phyloP scores from a whole-genome alignment of 345 rosid species.

The Aquilaria sinensis region DNA sequence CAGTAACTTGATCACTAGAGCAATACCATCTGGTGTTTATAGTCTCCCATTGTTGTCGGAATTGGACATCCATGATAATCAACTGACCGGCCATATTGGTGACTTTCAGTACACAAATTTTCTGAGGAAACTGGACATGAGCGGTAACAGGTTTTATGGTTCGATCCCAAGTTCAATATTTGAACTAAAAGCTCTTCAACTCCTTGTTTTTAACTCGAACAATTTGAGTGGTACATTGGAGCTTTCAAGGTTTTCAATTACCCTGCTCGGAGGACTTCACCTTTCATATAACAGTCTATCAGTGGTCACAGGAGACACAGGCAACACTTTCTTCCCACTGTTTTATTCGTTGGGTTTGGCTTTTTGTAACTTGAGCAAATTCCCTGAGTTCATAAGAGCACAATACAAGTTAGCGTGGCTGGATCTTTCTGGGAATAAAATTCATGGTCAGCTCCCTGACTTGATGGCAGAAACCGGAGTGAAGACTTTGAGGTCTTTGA shows the following conservation, averaged over 20 bases:
- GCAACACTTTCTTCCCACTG: background rate
- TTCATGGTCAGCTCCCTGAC: constrained; percentile 17
- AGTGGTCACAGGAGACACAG: background rate
- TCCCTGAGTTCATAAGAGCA: constrained; percentile 8
- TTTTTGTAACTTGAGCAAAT: constrained; percentile 7
- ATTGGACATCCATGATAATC: background rate
- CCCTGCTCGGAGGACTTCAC: background rate
- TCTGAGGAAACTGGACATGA: background rate
- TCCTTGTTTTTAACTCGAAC: no score
- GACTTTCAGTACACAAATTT: constrained; percentile 1
- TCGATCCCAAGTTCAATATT: constrained; percentile 13
- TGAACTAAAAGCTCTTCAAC: background rate
- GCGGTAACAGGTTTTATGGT: constrained; percentile 12
- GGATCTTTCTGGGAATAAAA: constrained; percentile 14
- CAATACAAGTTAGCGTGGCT: background rate
- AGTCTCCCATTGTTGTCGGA: background rate
- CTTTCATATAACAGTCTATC: constrained; percentile 10
- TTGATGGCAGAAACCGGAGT: constrained; percentile 5
- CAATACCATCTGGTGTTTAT: constrained; percentile 17
- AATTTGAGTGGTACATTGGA: no score
- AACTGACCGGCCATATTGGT: constrained; percentile 9
- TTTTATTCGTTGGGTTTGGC: background rate
- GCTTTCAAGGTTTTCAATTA: no score
- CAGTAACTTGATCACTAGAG: constrained; percentile 11
- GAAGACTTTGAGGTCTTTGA: background rate